Evolutionary conservation across 192 early-diverging fungal species (phyloP).

Genomic region (Linnemannia exigua): DNA sequence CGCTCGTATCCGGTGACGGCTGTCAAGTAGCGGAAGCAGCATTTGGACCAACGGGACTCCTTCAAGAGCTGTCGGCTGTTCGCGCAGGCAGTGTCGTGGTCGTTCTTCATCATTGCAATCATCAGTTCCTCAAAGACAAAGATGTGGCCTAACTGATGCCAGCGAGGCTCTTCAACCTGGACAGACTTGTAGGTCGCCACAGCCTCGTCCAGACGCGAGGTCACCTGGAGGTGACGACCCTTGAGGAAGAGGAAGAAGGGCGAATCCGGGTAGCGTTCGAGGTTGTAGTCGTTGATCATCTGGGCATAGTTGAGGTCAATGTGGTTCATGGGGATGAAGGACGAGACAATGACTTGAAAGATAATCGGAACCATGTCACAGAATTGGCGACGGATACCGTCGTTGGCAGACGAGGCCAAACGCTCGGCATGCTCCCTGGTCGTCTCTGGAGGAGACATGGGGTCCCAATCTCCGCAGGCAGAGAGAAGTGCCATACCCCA

Average conservation of each 20-base stretch:
- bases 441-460: slow-evolving; percentile 44
- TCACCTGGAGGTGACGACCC: slow-evolving; percentile 73
- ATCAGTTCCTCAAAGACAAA: slow-evolving; percentile 87
- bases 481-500: slow-evolving; percentile 81
- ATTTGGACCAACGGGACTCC: slow-evolving; percentile 90
- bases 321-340: slow-evolving; percentile 76
- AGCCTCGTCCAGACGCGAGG: slow-evolving; percentile 70
- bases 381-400: slow-evolving; percentile 83
- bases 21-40: slow-evolving; percentile 82
- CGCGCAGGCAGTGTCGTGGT: slow-evolving; percentile 72
- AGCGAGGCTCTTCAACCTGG: slow-evolving; percentile 70
- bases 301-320: slow-evolving; percentile 76
- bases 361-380: slow-evolving; percentile 79
- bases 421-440: slow-evolving; percentile 46
- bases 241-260: slow-evolving; percentile 82
- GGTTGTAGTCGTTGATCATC: slow-evolving; percentile 65
- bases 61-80: slow-evolving; percentile 75
- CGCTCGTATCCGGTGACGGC: slow-evolving; percentile 70
- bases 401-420: slow-evolving; percentile 56
- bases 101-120: slow-evolving; percentile 70
- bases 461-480: slow-evolving; percentile 80
- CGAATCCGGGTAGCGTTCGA: slow-evolving; percentile 72
- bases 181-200: slow-evolving; percentile 70
- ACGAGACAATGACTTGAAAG: slow-evolving; percentile 85
- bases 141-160: slow-evolving; percentile 85